Base-by-base conservation (phyloP, 108 stramenopile genomes). In the Skeletonema marinoi region DNA sequence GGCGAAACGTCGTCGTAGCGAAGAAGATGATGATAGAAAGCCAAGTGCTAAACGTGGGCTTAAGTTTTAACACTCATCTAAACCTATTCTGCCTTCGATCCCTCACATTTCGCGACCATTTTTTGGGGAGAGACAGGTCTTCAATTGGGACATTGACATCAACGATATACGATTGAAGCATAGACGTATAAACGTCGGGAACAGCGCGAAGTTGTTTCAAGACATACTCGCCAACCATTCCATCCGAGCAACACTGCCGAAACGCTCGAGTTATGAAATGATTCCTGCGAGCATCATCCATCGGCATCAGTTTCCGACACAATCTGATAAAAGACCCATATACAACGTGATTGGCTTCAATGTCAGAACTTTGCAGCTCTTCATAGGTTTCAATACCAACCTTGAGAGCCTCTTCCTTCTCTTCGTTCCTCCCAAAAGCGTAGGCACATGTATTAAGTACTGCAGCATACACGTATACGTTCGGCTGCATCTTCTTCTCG, bases 321-420 rank as follows among this genome's bases (percentile, higher is more conserved):
- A 78, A 25, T 67, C 77, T 69, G 4, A 84, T 70, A 46, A 80
- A 80, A 6, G 83, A 70, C 11, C 83, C 83, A 51, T 84, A 84
- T n/a, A 75, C 72, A 41, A 84, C 83, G 36, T 84, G 74, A 64
- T 84, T 80, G 19, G 77, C 59, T 32, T 39, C 19, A 64, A 73
- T 51, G 3, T 60, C 60, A 59, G 67, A 76, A 6, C 54, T 80
- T 54, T 50, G 65, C 13, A 84, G 39, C 56, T 84, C 83, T 33
- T 84, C 69, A 42, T 64, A 84, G 3, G 66, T 79, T 50, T 84
- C 83, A 14, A 80, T 70, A 12, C 77, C 83, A 17, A 84, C 80
- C 30, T 64, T 59, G 4, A 84, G 46, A 14, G 83, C 83, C 29
- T 84, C 82, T 12, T 70, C 68, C 38, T 76, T 74, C 29, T 74